Conservation (phyloP, 345 rosid species). For the Angophora floribunda region DNA sequence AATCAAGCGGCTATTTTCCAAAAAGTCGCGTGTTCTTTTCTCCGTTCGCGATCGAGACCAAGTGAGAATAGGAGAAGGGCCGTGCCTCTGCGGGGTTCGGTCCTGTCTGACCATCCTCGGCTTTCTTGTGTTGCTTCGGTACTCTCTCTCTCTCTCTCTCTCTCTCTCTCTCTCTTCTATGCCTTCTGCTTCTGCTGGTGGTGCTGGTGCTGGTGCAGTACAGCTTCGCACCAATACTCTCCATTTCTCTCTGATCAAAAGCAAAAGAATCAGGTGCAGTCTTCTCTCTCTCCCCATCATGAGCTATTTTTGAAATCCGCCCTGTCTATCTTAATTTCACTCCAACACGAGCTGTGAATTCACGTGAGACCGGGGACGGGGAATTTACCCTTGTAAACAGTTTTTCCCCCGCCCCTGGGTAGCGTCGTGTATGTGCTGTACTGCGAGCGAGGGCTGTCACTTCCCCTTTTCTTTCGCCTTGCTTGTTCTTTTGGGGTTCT, state of each 20-base stretch:
- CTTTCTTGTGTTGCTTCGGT: background rate
- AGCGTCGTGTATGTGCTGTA: background rate
- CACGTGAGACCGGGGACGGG: background rate
- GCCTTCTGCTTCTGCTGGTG: background rate
- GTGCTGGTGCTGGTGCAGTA: background rate
- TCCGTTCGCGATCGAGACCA: background rate
- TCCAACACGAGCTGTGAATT: background rate
- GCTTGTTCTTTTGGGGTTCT: background rate
- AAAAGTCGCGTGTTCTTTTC: background rate
- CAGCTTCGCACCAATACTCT: background rate
- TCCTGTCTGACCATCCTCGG: background rate
- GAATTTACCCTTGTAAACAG: background rate
- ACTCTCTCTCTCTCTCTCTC: background rate
- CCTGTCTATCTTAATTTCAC: background rate
- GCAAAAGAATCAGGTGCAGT: background rate
- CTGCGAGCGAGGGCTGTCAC: background rate
- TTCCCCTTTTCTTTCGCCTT: background rate
- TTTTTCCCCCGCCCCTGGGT: background rate
- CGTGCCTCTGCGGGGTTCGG: background rate
- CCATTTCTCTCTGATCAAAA: background rate
- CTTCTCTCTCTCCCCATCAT: background rate
- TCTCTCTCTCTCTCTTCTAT: background rate
- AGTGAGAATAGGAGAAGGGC: background rate
- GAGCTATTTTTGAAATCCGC: background rate
- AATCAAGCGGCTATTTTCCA: background rate